Evolutionary conservation across 805 yeast genomes (phyloP).

Genomic region (Maudiozyma serrabonitensis): DNA sequence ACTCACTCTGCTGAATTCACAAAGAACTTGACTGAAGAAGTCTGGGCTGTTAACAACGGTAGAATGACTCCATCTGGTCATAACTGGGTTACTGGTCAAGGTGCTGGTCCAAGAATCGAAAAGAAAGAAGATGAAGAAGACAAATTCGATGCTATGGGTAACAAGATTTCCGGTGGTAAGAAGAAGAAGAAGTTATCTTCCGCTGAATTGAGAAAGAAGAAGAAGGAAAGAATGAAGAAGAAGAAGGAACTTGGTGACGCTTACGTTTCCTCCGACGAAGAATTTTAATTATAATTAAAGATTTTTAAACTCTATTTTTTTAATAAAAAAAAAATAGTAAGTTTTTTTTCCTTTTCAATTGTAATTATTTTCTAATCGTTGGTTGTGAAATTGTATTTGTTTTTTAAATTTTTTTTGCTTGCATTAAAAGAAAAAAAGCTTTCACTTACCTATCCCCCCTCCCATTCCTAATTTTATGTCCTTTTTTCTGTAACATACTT

Average conservation of each 20-base stretch:
- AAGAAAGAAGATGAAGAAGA: slow-evolving; percentile 96
- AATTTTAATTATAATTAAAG: background rate
- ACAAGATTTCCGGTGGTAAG: slow-evolving; percentile 94
- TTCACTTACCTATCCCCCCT: too few species aligned
- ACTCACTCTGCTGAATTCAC: slow-evolving; percentile 99
- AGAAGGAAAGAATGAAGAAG: slow-evolving; percentile 99
- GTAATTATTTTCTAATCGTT: background rate
- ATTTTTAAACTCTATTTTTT: too few species aligned
- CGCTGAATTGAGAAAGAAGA: slow-evolving; percentile 99
- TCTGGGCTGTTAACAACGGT: slow-evolving; percentile 99
- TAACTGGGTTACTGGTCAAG: slow-evolving; percentile 99
- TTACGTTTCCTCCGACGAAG: slow-evolving; percentile 96
- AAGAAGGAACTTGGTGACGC: slow-evolving; percentile 99
- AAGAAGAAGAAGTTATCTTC: slow-evolving; percentile 97
- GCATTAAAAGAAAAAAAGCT: too few species aligned
- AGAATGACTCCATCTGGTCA: slow-evolving; percentile 99
- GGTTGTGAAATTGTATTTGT: too few species aligned
- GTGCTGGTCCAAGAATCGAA: slow-evolving; percentile 98
- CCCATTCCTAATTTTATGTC: background rate
- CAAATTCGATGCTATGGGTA: slow-evolving; percentile 99
- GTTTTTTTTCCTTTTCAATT: background rate
- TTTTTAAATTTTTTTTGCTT: too few species aligned
- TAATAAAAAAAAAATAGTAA: background rate
- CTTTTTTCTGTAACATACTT: background rate
- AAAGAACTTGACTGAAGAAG: slow-evolving; percentile 98